phyloP scores from a whole-genome alignment of 1,139 yeast species.

The Pichia sp. region DNA sequence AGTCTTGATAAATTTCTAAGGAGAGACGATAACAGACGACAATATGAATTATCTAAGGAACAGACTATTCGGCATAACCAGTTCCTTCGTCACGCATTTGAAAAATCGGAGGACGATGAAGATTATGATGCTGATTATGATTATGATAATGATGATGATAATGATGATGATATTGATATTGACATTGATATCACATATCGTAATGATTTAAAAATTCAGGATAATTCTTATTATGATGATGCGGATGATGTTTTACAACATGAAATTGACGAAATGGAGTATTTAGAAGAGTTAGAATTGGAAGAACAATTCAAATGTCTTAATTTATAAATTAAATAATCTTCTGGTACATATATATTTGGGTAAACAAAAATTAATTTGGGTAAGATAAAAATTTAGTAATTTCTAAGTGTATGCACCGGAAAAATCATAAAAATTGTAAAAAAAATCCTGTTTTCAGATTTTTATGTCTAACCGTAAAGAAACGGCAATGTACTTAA shows the following conservation, averaged over 20 bases:
- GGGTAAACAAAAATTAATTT: neutral
- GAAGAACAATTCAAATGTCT: constrained; percentile 3
- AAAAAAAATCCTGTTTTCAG: neutral
- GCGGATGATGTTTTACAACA: constrained; percentile 6
- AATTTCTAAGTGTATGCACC: neutral
- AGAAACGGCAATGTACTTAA: neutral
- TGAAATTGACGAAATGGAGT: constrained; percentile 20
- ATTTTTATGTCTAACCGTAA: neutral
- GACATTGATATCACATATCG: neutral
- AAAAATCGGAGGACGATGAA: constrained; percentile 18
- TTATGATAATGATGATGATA: constrained; percentile 20
- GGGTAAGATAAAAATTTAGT: neutral
- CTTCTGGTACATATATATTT: neutral
- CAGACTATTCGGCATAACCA: constrained; percentile 7
- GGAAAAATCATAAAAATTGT: neutral
- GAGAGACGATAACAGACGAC: constrained; percentile 12
- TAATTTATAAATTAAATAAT: neutral
- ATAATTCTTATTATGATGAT: constrained; percentile 5
- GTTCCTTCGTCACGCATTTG: constrained; percentile 8
- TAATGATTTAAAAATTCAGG: neutral
- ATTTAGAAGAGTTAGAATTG: constrained; percentile 10
- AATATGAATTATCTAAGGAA: constrained; percentile 10
- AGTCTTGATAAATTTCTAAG: constrained; percentile 1
- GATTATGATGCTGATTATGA: constrained; percentile 24
- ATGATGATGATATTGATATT: neutral